Conservation (phyloP, 2,329 filamentous ascomycete genomes). For the Fusarium albosuccineum region DNA sequence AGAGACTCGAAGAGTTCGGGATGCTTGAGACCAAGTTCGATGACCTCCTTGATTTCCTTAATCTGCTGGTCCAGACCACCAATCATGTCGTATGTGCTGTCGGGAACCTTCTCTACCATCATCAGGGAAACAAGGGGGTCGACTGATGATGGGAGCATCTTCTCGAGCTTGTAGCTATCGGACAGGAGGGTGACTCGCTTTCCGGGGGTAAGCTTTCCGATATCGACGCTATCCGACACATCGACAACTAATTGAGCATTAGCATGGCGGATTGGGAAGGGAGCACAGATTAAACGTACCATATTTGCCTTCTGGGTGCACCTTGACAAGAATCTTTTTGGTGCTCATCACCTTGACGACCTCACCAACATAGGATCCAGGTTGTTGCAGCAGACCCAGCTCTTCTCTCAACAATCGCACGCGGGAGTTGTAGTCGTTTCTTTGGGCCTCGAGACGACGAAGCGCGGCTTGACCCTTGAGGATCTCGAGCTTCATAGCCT, state of each 20-base stretch:
- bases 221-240: conserved; percentile 92
- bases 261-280: conserved; percentile 6
- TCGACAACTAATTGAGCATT: conserved; percentile 79
- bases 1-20: conserved; percentile 99
- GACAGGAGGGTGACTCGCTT: conserved; percentile 97
- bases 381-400: conserved; percentile 94
- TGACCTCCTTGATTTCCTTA: conserved; percentile 99
- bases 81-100: conserved; percentile 99
- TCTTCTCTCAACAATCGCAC: conserved; percentile 96
- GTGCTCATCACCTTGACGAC: conserved; percentile 99
- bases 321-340: conserved; percentile 99
- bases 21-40: conserved; percentile 97
- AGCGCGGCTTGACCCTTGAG: conserved; percentile 98
- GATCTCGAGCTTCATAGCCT: conserved; percentile 99
- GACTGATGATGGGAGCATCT: conserved; percentile 97
- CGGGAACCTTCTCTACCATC: conserved; percentile 99
- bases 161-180: conserved; percentile 98
- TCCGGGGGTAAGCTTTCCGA: conserved; percentile 94
- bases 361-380: conserved; percentile 97
- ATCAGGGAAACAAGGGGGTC: conserved; percentile 98
- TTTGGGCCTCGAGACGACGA: conserved; percentile 93
- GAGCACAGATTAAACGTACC: conserved; percentile 67
- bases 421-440: conserved; percentile 99
- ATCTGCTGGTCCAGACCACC: conserved; percentile 98
- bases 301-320: conserved; percentile 99